phyloP scores from a whole-genome alignment of 495 filamentous ascomycete genomes.

The Pseudomonodictys pantanalensis region DNA sequence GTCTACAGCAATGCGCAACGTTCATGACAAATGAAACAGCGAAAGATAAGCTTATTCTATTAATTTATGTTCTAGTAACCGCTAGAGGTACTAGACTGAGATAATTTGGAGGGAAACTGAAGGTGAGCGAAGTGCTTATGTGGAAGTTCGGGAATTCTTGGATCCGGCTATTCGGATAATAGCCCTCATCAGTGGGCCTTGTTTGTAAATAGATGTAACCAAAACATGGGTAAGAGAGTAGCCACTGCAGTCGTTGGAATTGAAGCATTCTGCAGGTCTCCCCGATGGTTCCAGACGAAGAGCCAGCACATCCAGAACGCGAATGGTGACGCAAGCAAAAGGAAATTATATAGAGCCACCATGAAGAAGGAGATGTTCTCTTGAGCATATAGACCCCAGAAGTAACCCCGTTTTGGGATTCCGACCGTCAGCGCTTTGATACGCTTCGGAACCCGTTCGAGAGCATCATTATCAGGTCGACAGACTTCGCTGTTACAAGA shows the following conservation, averaged over 20 bases:
- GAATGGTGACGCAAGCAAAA: not conserved
- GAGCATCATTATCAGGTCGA: not conserved
- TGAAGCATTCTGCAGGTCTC: not conserved
- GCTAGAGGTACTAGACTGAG: not conserved
- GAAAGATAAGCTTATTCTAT: not conserved
- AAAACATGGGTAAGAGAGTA: not conserved
- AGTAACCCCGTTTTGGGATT: not conserved
- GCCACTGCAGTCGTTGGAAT: not conserved
- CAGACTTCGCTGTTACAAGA: not conserved
- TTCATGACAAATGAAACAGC: not conserved
- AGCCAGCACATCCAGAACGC: not conserved
- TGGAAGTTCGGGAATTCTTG: not conserved
- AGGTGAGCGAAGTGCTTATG: not conserved
- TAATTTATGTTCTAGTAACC: not conserved
- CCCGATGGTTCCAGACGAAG: not conserved
- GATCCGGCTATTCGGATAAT: not conserved
- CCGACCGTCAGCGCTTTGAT: not conserved
- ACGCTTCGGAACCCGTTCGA: not conserved
- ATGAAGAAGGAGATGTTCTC: not conserved
- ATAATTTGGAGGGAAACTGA: not conserved
- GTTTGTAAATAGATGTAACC: not conserved
- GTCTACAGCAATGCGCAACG: not conserved
- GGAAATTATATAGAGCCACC: not conserved
- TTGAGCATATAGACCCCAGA: not conserved
- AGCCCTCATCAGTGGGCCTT: not conserved